phyloP scores from a whole-genome alignment of 192 early-diverging fungal genomes.

The Backusella westeae region DNA sequence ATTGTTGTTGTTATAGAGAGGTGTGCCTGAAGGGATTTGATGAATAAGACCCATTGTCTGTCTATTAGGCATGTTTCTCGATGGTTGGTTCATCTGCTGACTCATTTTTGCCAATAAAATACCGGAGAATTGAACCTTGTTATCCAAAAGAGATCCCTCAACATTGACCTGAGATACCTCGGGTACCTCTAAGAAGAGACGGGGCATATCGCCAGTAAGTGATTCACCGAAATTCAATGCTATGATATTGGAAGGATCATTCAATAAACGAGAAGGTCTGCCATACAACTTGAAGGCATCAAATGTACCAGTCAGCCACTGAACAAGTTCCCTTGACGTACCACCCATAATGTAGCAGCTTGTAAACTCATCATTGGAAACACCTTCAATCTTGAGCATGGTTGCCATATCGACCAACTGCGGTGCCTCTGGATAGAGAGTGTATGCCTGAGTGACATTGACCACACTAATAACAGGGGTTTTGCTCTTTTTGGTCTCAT shows the following conservation, averaged over 20 bases:
- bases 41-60: conserved; percentile 12
- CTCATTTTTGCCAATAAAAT: conserved; percentile 2
- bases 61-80: not conserved
- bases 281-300: conserved; percentile 49
- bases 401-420: conserved; percentile 37
- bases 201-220: not conserved
- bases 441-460: conserved; percentile 56
- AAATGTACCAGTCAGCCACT: conserved; percentile 41
- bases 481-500: conserved; percentile 49
- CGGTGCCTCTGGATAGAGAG: conserved; percentile 50
- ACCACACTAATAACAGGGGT: conserved; percentile 45
- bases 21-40: not conserved
- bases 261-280: conserved; percentile 32
- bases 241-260: conserved; percentile 24
- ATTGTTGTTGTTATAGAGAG: not conserved
- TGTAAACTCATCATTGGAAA: not conserved
- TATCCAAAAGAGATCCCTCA: not conserved
- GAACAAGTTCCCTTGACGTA: conserved; percentile 33
- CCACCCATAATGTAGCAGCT: conserved; percentile 29
- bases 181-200: conserved; percentile 29
- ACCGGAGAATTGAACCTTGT: conserved; percentile 1
- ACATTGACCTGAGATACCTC: conserved; percentile 19
- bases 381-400: conserved; percentile 42
- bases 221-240: conserved; percentile 32
- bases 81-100: not conserved